These are phyloP conservation scores for Diplocarpon mali DNA, from an alignment of 2,329 filamentous ascomycete species.

Conservation along the genomic window DNA sequence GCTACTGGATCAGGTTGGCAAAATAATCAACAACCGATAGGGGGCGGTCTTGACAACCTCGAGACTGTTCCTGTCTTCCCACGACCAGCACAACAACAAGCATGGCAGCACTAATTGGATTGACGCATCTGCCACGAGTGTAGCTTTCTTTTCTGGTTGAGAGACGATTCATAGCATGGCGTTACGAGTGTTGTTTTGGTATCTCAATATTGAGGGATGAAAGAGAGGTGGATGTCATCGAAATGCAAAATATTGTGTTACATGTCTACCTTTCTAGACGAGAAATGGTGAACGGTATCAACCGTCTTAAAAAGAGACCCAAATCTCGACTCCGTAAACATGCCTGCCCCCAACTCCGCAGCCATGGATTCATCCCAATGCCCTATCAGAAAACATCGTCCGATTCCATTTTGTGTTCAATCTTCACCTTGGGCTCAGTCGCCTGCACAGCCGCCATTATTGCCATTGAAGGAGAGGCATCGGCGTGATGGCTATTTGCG, in stretches of 20 bases:
- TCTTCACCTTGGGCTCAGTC: conserved; percentile 23
- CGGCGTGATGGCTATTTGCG: conserved; percentile 24
- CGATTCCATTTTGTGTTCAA: conserved; percentile 34
- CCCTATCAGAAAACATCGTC: conserved; percentile 34
- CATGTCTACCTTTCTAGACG: conserved; percentile 10
- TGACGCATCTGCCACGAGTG: not conserved
- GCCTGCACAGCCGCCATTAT: conserved; percentile 30
- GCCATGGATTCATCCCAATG: conserved; percentile 1
- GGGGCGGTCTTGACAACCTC: conserved; percentile 69
- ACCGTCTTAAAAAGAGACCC: conserved; percentile 8
- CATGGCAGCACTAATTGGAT: conserved; percentile 38
- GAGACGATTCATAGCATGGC: conserved; percentile 23
- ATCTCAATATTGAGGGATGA: conserved; percentile 6
- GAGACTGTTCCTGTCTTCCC: conserved; percentile 80
- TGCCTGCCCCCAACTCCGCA: not conserved
- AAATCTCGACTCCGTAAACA: not conserved
- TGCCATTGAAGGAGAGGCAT: conserved; percentile 25
- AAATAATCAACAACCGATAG: conserved; percentile 63
- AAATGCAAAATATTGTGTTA: conserved; percentile 21
- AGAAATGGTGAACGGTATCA: conserved; percentile 4
- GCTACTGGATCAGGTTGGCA: conserved; percentile 85
- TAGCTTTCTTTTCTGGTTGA: conserved; percentile 11
- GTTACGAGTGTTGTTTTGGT: conserved; percentile 18
- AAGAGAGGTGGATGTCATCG: conserved; percentile 10
- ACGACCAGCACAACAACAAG: conserved; percentile 54